Evolutionary conservation across 1,139 yeast genomes (phyloP), one percentile per base, ranked within the genome.

Genomic region (Magnusiomyces magnusii): DNA sequence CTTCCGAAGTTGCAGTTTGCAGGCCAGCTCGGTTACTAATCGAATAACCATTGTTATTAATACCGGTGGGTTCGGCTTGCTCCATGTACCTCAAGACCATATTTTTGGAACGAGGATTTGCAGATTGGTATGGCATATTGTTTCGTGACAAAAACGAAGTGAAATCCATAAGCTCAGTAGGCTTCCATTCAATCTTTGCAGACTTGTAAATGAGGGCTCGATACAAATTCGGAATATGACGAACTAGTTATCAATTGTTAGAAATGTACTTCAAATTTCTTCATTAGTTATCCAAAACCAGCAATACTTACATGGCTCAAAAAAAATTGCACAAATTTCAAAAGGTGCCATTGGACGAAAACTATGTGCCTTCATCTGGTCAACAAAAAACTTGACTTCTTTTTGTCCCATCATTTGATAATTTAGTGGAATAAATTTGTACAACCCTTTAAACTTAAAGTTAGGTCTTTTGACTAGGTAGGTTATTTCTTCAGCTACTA

Each of bases 41-140:
- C 36, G 13, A 31, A 7, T 31, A 13, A 13, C 10, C 10, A 31
- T 31, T 31, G 7, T 31, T n/a, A n/a, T 31, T 13, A 13, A 13
- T 13, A 31, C 7, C 13, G 7, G 36, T 31, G 7, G 44, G 44
- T 10, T n/a, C 44, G 3, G 19, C 17, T 3, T 17, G 19, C 19
- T 39, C 44, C 19, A 39, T 39, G 19, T 39, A 39, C 25, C 25
- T 47, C 31, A 13, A 13, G 13, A 47, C 51, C 28, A 28, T 47
- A 21, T 21, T 24, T 36, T 31, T 34, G 15, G 31, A 21, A 10
- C 44, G 47, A n/a, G 55, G 55, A n/a, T 52, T 41, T 41, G 55
- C 34, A n/a, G 39, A 39, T 24, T 52, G 55, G 17, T 42, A 52
- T 5, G 55, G 55, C 23, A 39, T 17, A 27, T 52, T 52, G 9